Evolutionary conservation across 148 eudicot genomes (phyloP), one percentile per base, ranked within the genome.

Genomic region (Simmondsia chinensis): DNA sequence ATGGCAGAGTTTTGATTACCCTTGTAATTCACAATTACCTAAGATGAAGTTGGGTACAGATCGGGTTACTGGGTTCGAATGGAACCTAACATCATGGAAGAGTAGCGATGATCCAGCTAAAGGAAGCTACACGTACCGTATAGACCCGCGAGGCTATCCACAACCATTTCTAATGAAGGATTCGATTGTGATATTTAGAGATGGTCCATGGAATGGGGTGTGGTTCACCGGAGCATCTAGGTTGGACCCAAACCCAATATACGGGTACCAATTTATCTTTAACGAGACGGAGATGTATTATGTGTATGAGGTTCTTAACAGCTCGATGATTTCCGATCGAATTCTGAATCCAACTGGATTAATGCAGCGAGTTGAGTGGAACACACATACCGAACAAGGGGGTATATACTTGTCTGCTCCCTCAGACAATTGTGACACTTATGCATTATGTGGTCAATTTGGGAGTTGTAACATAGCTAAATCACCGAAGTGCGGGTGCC

Each of bases 1-100:
- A 4, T 63, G 61, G 68, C 56, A 63, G 39, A 48, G 68, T 29
- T 63, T 63, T 32, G 60, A 62, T 54, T 40, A 62, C 16, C 53
- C 49, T 2, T 5, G 9, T 24, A 35, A 46, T 10, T 48, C 46
- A 0, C 8, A 33, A 3, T 33, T 48, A 34, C 31, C 60, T 1
- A 52, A 57, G 1, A 64, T 49, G 57, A 34, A 49, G 26, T 16
- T 64, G 1, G 66, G 66, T 2, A 46, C 23, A 20, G 31, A 54
- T 34, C 29, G 23, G 25, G 4, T 24, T 1, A 47, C 43, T 1
- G 55, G 60, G 2, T 43, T 10, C 9, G 45, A 50, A 0, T 18
- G 37, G 28, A n/a, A 18, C 21, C 3, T 60, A 5, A 8, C 57
- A 9, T 54, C 67, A 3, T 47, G 55, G 60, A 54, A 25, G 29